Evolutionary conservation across 495 filamentous ascomycete species (phyloP).

Genomic region (Podospora didyma): DNA sequence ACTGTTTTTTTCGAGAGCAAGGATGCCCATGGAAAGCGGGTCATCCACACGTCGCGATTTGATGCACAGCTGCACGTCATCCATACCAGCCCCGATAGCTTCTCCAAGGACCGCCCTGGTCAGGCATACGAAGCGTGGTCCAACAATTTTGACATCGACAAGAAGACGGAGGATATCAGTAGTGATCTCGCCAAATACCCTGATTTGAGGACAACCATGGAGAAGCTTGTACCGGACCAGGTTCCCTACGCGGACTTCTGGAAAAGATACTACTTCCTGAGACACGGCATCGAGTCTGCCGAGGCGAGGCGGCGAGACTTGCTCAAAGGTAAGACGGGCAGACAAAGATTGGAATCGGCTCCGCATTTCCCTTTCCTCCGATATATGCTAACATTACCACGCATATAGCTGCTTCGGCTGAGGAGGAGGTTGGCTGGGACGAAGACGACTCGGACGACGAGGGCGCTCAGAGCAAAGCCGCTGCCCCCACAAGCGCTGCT

Average conservation of each 20-base stretch:
- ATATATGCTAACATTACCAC: slow-evolving; percentile 20
- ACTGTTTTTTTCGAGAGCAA: slow-evolving; percentile 83
- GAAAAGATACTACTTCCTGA: slow-evolving; percentile 92
- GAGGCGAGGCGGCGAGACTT: slow-evolving; percentile 87
- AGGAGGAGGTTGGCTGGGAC: slow-evolving; percentile 83
- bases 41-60: slow-evolving; percentile 89
- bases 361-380: background rate
- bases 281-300: slow-evolving; percentile 92
- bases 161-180: slow-evolving; percentile 80
- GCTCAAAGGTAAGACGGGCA: slow-evolving; percentile 67
- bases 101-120: slow-evolving; percentile 74
- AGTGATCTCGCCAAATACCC: slow-evolving; percentile 81
- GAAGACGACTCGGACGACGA: slow-evolving; percentile 46
- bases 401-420: slow-evolving; percentile 56
- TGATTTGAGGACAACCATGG: slow-evolving; percentile 87
- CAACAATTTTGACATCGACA: slow-evolving; percentile 72
- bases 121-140: slow-evolving; percentile 72
- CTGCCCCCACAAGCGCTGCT: slow-evolving; percentile 6
- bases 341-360: background rate
- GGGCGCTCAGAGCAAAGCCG: slow-evolving; percentile 20
- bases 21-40: slow-evolving; percentile 81
- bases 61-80: slow-evolving; percentile 95
- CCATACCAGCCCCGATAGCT: slow-evolving; percentile 79
- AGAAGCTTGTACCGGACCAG: slow-evolving; percentile 86
- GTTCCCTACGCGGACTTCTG: slow-evolving; percentile 89